Conservation (phyloP, 2,329 filamentous ascomycete species). For the Chaetomium strumarium region DNA sequence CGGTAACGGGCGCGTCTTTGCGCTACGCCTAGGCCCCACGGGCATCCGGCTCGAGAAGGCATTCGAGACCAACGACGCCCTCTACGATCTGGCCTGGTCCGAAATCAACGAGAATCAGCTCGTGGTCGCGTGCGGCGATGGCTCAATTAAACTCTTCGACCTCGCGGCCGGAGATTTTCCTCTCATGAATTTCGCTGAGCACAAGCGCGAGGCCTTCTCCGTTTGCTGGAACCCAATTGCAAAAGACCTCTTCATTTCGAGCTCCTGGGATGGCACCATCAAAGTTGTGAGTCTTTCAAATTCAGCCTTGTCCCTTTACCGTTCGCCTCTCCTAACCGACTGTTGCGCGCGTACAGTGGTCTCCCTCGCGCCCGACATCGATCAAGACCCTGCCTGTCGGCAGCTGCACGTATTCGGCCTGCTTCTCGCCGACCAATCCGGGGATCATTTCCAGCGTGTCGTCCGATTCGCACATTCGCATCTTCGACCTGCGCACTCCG, state of each 20-base stretch:
- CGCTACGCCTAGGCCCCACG: slow-evolving; percentile 73
- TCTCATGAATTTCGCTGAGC: slow-evolving; percentile 86
- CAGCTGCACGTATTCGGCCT: slow-evolving; percentile 88
- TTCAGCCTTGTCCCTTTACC: background rate
- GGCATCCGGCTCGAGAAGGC: slow-evolving; percentile 82
- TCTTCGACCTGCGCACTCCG: slow-evolving; percentile 89
- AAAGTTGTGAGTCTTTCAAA: slow-evolving; percentile 58
- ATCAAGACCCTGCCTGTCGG: slow-evolving; percentile 84
- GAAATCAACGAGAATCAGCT: slow-evolving; percentile 96
- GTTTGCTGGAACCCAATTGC: slow-evolving; percentile 88
- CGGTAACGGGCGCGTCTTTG: slow-evolving; percentile 85
- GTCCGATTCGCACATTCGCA: slow-evolving; percentile 79
- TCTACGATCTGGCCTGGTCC: slow-evolving; percentile 93
- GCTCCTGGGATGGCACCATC: slow-evolving; percentile 92
- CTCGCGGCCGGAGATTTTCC: slow-evolving; percentile 75
- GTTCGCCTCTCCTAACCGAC: background rate
- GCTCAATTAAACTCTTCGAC: slow-evolving; percentile 92
- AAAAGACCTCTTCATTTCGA: slow-evolving; percentile 86
- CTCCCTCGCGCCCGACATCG: slow-evolving; percentile 67
- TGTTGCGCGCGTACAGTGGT: slow-evolving; percentile 56
- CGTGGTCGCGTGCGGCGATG: slow-evolving; percentile 83
- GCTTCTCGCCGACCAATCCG: slow-evolving; percentile 84
- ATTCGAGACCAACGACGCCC: slow-evolving; percentile 95
- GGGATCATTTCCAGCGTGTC: slow-evolving; percentile 81
- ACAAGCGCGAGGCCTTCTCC: slow-evolving; percentile 87